A percentile compares a stretch with the other conserved stretches of the same genome.
phyloP scores from a whole-genome alignment of 257 asterid species.

The Henckelia pumila region DNA sequence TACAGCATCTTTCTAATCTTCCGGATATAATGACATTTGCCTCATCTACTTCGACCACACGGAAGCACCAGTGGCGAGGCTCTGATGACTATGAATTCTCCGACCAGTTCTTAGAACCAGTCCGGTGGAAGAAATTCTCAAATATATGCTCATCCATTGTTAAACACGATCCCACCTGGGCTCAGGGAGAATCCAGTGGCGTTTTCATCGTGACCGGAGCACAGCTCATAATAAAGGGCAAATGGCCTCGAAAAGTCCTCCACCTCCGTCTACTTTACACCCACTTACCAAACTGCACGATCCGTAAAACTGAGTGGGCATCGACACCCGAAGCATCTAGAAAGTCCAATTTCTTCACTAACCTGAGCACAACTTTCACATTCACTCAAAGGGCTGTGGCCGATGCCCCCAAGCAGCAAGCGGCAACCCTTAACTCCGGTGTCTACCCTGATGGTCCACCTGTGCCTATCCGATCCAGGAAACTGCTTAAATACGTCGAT shows the following conservation, averaged over 20 bases:
- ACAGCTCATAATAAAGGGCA: conserved; percentile 75
- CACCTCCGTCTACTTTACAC: conserved; percentile 84
- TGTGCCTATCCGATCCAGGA: conserved; percentile 60
- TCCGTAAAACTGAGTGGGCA: conserved; percentile 91
- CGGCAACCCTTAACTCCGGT: conserved; percentile 74
- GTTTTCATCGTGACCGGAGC: conserved; percentile 87
- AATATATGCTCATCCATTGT: conserved; percentile 75
- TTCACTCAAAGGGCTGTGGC: conserved; percentile 66
- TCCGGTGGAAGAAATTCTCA: conserved; percentile 78
- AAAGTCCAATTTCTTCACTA: conserved; percentile 66
- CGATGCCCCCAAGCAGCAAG: conserved; percentile 61
- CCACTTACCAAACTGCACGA: conserved; percentile 65
- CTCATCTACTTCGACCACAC: conserved; percentile 28
- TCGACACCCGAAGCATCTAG: conserved; percentile 69
- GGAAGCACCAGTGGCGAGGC: conserved; percentile 78
- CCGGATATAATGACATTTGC: conserved; percentile 58
- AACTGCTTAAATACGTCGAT: conserved; percentile 76
- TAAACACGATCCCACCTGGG: conserved; percentile 75
- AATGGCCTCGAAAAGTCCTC: conserved; percentile 83
- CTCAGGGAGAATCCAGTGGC: conserved; percentile 46
- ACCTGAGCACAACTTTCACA: conserved; percentile 88
- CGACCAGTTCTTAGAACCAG: conserved; percentile 78
- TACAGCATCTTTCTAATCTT: conserved; percentile 83
- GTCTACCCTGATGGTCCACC: conserved; percentile 97
- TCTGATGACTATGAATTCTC: conserved; percentile 67